Conservation (phyloP, 2,329 filamentous ascomycete genomes). For the Aspergillus floridensis region DNA sequence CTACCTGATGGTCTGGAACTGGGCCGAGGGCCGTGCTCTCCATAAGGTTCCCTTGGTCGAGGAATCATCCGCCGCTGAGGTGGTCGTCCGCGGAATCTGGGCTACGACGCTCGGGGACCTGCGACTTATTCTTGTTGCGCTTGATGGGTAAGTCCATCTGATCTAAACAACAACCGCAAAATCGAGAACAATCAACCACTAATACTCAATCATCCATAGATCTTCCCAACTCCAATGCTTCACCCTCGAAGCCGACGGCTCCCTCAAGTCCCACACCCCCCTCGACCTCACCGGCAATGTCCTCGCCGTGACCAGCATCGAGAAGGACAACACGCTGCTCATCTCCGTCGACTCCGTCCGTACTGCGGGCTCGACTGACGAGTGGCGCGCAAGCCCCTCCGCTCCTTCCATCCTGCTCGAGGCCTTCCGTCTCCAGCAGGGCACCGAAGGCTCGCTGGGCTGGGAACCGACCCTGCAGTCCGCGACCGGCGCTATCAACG, state of each 20-base stretch:
- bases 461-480: constrained; percentile 26
- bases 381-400: constrained; percentile 27
- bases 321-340: constrained; percentile 35
- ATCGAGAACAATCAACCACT: background rate
- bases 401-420: constrained; percentile 30
- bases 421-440: constrained; percentile 24
- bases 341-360: constrained; percentile 57
- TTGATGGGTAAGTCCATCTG: constrained; percentile 55
- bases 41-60: constrained; percentile 32
- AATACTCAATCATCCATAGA: constrained; percentile 51
- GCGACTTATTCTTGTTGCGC: constrained; percentile 49
- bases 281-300: constrained; percentile 64
- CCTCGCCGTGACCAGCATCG: constrained; percentile 52
- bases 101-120: constrained; percentile 24
- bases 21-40: constrained; percentile 51
- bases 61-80: constrained; percentile 21
- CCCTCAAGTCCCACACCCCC: constrained; percentile 51
- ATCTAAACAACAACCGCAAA: too few species aligned
- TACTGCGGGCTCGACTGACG: constrained; percentile 49
- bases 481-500: constrained; percentile 28
- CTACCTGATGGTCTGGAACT: constrained; percentile 78
- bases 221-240: constrained; percentile 66
- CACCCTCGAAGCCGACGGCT: constrained; percentile 51
- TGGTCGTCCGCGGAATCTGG: constrained; percentile 56
- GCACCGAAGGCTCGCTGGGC: constrained; percentile 19